Percentiles rank a stretch among this genome's conserved stretches.
These are phyloP conservation scores for Cystobasidium pallidum DNA, from an alignment of 1,284 basidiomycete species.

Conservation along the genomic window DNA sequence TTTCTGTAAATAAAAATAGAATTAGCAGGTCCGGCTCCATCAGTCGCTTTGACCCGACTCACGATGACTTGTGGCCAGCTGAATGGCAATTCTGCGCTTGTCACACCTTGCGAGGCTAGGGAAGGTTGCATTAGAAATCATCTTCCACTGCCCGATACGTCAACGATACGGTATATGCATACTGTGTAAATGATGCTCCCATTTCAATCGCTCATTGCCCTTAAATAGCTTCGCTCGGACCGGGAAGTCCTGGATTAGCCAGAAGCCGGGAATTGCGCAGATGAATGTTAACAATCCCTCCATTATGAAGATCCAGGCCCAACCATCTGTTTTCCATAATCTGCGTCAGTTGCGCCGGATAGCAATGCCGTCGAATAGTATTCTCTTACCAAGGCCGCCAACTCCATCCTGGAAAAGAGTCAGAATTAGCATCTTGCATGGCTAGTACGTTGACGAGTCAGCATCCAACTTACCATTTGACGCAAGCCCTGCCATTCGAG, in stretches of 20 bases:
- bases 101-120: slow-evolving; percentile 51
- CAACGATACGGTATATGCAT: neutral
- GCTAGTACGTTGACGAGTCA: neutral
- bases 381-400: slow-evolving; percentile 54
- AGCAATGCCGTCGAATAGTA: neutral
- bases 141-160: slow-evolving; percentile 30
- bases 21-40: neutral
- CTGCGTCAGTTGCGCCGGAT: neutral
- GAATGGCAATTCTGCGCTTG: slow-evolving; percentile 50
- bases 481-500: too few species aligned
- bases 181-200: slow-evolving; percentile 50
- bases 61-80: slow-evolving; percentile 49
- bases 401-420: slow-evolving; percentile 55
- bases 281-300: slow-evolving; percentile 51
- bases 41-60: slow-evolving; percentile 12
- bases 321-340: slow-evolving; percentile 51
- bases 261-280: slow-evolving; percentile 51
- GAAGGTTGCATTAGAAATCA: slow-evolving; percentile 47
- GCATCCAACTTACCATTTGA: slow-evolving; percentile 55
- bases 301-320: slow-evolving; percentile 57
- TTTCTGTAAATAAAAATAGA: neutral
- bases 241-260: slow-evolving; percentile 54
- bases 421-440: too few species aligned
- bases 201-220: slow-evolving; percentile 48
- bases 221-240: slow-evolving; percentile 49